phyloP scores from a whole-genome alignment of 352 stramenopile genomes.

The Globisporangium acanthophoron region DNA sequence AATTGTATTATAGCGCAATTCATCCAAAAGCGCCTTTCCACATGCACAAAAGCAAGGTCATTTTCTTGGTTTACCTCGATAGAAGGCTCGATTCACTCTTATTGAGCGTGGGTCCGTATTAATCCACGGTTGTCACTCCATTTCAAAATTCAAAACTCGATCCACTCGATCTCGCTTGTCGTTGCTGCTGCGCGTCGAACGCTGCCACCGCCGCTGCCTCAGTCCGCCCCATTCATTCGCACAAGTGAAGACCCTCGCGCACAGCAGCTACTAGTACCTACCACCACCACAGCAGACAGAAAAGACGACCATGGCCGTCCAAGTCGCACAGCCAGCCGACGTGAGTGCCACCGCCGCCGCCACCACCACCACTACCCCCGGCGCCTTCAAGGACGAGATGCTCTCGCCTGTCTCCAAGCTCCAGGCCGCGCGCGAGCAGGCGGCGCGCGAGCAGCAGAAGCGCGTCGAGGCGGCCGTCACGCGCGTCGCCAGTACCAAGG shows the following conservation, averaged over 20 bases:
- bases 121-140: neutral
- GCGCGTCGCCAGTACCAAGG: constrained; percentile 46
- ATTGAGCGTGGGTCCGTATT: neutral
- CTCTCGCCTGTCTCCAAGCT: constrained; percentile 75
- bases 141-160: constrained; percentile 2
- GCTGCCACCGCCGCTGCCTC: neutral
- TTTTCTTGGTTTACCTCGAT: too few relatives aligned
- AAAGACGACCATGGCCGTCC: constrained; percentile 41
- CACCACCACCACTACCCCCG: constrained; percentile 13
- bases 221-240: constrained; percentile 1
- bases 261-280: neutral
- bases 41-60: too few relatives aligned
- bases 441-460: constrained; percentile 60
- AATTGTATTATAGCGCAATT: too few relatives aligned
- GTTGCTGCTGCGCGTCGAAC: neutral
- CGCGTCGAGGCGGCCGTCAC: constrained; percentile 57
- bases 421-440: constrained; percentile 50
- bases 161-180: neutral
- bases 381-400: constrained; percentile 37
- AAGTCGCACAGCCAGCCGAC: constrained; percentile 56
- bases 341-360: constrained; percentile 20
- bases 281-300: neutral
- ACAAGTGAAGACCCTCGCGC: constrained; percentile 18
- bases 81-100: too few relatives aligned
- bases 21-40: neutral